Evolutionary conservation across 1,284 basidiomycete genomes (phyloP), one percentile per base, ranked within the genome.

Genomic region (Gomphus sp.): DNA sequence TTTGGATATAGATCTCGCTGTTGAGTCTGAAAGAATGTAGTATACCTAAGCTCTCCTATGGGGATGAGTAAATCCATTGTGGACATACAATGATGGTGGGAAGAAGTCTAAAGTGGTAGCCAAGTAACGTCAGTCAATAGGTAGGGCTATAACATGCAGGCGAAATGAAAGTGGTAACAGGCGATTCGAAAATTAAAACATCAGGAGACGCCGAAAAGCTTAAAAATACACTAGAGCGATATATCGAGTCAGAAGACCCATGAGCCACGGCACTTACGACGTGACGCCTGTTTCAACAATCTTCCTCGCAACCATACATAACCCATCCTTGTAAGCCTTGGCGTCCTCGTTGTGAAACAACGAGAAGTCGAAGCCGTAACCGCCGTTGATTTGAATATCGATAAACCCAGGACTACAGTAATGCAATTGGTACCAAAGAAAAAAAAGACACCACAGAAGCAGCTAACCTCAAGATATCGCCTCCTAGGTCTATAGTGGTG

Each of bases 241-340:
- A 31, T 31, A 31, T 31, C 28, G 1, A 31, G 22, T 31, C 28
- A 31, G 28, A 31, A 31, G 5, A 5, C 28, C 28, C n/a, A 61
- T 61, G 18, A 60, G 58, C 4, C 41, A 59, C 0, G 68, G 64
- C 11, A 80, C 85, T 68, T 75, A 91, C 77, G 87, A 85, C 31
- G 93, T 95, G 7, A 92, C 90, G 7, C 93, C 93, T 1, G 91
- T 95, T 72, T 93, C 89, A 14, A 88, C 79, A 55, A 95, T 89
- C 63, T 82, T 80, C 68, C 80, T 79, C 1, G 89, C 84, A 54
- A 94, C 83, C 61, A 74, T 73, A 66, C 82, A 80, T 67, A 95
- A 74, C 3, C 88, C 87, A n/a, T 79, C 66, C 48, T 76, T 73
- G 71, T 93, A 94, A 0, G 72, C 73, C 45, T 55, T 56, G 49